Conservation (phyloP, 495 filamentous ascomycete species). For the Aspergillus conjunctus region DNA sequence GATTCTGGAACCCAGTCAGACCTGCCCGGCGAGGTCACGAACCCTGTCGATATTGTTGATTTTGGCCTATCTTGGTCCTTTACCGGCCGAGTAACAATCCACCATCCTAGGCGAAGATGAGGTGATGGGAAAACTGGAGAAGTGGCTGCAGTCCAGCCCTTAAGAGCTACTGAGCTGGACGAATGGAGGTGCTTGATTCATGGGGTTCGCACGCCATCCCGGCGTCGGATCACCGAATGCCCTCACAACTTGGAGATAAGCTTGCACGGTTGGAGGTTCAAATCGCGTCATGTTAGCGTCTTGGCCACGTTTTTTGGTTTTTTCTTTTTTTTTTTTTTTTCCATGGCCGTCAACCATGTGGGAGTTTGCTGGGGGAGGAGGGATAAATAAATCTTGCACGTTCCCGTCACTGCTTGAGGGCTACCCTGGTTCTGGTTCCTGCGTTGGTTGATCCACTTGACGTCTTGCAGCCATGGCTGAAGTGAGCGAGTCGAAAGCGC, state of each 20-base stretch:
- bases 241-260: neutral
- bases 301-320: too few relatives aligned
- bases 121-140: neutral
- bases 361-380: neutral
- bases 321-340: too few relatives aligned
- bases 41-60: too few relatives aligned
- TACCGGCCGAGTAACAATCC: neutral
- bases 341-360: too few relatives aligned
- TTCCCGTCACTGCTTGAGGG: neutral
- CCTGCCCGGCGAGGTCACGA: too few relatives aligned
- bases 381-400: neutral
- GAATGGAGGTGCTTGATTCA: neutral
- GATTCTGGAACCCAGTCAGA: too few relatives aligned
- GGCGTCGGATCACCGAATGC: slow-evolving; percentile 4
- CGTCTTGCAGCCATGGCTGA: neutral
- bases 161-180: neutral
- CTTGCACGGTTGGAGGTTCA: slow-evolving; percentile 12
- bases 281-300: slow-evolving; percentile 6
- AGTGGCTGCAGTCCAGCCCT: neutral
- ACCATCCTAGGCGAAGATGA: neutral
- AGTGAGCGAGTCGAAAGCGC: neutral
- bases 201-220: slow-evolving; percentile 14
- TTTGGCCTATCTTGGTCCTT: too few relatives aligned
- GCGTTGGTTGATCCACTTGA: too few relatives aligned
- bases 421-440: neutral